phyloP scores from a whole-genome alignment of 352 stramenopile genomes.

The Pythium rhizo-oryzae region DNA sequence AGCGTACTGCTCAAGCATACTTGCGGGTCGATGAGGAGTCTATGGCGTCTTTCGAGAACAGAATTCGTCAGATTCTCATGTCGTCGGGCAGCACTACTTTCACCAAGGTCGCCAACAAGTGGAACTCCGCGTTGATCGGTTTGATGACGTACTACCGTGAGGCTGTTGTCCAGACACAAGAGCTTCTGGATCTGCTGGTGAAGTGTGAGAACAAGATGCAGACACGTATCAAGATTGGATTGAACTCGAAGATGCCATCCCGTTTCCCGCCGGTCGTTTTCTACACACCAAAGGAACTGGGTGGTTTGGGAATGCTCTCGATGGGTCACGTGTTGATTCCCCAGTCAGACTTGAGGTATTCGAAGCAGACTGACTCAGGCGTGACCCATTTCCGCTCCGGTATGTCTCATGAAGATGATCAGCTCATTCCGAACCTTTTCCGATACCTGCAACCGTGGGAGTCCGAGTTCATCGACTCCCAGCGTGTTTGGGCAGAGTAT shows the following conservation, averaged over 20 bases:
- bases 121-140: conserved; percentile 93
- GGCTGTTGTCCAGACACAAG: conserved; percentile 99
- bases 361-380: conserved; percentile 98
- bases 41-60: conserved; percentile 98
- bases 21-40: conserved; percentile 96
- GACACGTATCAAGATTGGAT: conserved; percentile 99
- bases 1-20: conserved; percentile 99
- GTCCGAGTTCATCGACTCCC: conserved; percentile 99
- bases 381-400: conserved; percentile 99
- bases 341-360: conserved; percentile 98
- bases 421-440: conserved; percentile 99
- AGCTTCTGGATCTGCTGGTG: conserved; percentile 99
- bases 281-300: conserved; percentile 99
- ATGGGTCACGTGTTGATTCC: conserved; percentile 99
- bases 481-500: conserved; percentile 99
- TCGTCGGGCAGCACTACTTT: conserved; percentile 99
- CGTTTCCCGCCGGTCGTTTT: conserved; percentile 99
- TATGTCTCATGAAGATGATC: conserved; percentile 98
- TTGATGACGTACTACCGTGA: conserved; percentile 99
- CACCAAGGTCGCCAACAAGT: conserved; percentile 99
- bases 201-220: conserved; percentile 99
- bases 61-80: conserved; percentile 99
- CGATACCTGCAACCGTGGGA: conserved; percentile 99
- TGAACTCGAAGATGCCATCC: conserved; percentile 99
- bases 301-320: conserved; percentile 99